Base-by-base conservation (phyloP, 2,329 filamentous ascomycete genomes). In the Diaporthe helianthi region DNA sequence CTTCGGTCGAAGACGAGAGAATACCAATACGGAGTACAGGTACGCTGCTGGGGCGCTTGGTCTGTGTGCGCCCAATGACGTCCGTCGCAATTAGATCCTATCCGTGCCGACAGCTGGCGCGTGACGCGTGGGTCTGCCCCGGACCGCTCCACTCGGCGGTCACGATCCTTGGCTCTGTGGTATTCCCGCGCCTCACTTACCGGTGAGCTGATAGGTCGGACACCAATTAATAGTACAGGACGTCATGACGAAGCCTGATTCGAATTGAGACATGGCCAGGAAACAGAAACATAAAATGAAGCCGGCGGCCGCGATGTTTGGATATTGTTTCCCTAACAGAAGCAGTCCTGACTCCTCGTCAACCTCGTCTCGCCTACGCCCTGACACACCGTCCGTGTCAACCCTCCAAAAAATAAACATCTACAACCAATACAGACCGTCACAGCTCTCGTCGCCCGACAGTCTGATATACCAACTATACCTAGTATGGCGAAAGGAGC, bases 201-300 rank as follows among this genome's bases (percentile, higher is more conserved):
- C 31, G 49, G 49, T 41, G 49, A 47, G 55, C 26, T 61, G 41
- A 47, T 26, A 54, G 33, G 36, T 24, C 29, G 26, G 51, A 13
- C 26, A 12, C 24, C 38, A 36, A 66, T 46, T 29, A 13, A 36
- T 15, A 19, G 5, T 36, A 9, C 51, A 54, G 51, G 36, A 54
- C 29, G 26, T 54, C 63, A 54, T 55, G 9, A 7, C 1, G 6
- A 36, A 22, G n/a, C 29, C 36, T n/a, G 8, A n/a, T 12, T 54
- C 8, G n/a, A 29, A 12, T n/a, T n/a, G 38, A 0, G 41, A 46
- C 41, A 46, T 9, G 63, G 36, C 13, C 63, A 24, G 26, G 49
- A 66, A 66, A 47, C 63, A 55, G 12, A 46, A 53, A 66, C 51
- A 66, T 55, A 66, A 54, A 55, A 66, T 66, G 51, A 46, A 55